These are phyloP conservation scores for Cyberlindnera bimundalis DNA, from an alignment of 805 yeast species.

Conservation along the genomic window DNA sequence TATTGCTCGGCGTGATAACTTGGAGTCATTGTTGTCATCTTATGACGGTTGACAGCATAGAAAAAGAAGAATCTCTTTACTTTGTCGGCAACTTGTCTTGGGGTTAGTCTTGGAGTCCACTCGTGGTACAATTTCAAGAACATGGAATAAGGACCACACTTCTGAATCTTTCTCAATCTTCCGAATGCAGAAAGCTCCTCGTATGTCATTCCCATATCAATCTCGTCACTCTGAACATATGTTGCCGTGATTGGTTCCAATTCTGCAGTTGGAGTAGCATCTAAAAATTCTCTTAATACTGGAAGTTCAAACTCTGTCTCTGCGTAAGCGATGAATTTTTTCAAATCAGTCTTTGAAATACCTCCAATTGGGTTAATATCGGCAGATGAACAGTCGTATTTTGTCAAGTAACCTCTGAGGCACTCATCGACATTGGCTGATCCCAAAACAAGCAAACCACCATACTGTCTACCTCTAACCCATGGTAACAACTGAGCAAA, in stretches of 20 bases:
- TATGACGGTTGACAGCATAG: constrained; percentile 94
- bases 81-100: constrained; percentile 84
- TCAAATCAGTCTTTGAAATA: constrained; percentile 90
- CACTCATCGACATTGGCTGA: constrained; percentile 98
- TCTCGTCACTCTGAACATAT: constrained; percentile 94
- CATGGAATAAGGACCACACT: constrained; percentile 96
- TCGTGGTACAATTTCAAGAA: constrained; percentile 84
- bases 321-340: constrained; percentile 81
- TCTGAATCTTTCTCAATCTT: constrained; percentile 81
- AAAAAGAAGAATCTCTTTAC: constrained; percentile 90
- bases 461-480: constrained; percentile 68
- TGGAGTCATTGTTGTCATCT: constrained; percentile 97
- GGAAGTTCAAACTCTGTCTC: constrained; percentile 67
- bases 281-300: constrained; percentile 69
- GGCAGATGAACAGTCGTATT: constrained; percentile 96
- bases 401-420: constrained; percentile 90
- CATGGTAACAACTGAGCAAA: constrained; percentile 96
- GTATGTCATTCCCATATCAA: constrained; percentile 97
- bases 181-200: constrained; percentile 93
- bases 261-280: constrained; percentile 97
- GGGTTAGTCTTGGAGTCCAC: constrained; percentile 85
- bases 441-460: constrained; percentile 86
- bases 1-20: constrained; percentile 97
- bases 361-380: constrained; percentile 99
- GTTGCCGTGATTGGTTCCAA: constrained; percentile 91